Evolutionary conservation across 148 eudicot species (phyloP).

Genomic region (Chenopodium quinoa): DNA sequence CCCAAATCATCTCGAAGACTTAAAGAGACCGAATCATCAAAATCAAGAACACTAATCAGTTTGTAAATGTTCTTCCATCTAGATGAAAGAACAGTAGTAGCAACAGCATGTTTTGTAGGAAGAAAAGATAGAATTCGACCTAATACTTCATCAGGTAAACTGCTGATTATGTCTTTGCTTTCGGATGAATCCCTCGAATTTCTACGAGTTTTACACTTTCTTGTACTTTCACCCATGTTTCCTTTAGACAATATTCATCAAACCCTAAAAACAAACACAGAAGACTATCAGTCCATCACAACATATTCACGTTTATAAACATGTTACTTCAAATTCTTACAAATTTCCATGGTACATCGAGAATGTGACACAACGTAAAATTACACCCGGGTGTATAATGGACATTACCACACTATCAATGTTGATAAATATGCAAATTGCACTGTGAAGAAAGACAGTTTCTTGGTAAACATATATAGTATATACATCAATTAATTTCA

Average conservation of each 20-base stretch:
- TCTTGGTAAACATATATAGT: neutral
- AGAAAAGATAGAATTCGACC: constrained; percentile 21
- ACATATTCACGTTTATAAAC: neutral
- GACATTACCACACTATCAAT: too few species aligned
- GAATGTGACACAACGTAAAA: too few species aligned
- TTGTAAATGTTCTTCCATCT: constrained; percentile 21
- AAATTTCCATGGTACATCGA: too few species aligned
- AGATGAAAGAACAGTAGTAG: constrained; percentile 18
- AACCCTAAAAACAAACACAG: neutral
- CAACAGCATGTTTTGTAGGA: constrained; percentile 25
- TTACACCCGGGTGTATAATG: too few species aligned
- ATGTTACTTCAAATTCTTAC: neutral
- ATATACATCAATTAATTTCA: neutral
- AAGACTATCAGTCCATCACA: too few species aligned
- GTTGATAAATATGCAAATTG: too few species aligned
- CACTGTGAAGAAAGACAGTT: neutral
- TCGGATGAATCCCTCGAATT: neutral
- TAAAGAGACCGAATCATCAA: constrained; percentile 19
- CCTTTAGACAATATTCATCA: neutral
- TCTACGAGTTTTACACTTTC: neutral
- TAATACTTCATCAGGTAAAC: constrained; percentile 21
- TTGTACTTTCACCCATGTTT: constrained; percentile 9
- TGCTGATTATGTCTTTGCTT: constrained; percentile 19
- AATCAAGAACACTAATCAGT: constrained; percentile 20
- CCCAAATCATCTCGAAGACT: neutral